A percentile compares a stretch with the other conserved stretches of the same genome.
Evolutionary conservation across 257 asterid genomes (phyloP).

Genomic region (Ilex aquifolium): DNA sequence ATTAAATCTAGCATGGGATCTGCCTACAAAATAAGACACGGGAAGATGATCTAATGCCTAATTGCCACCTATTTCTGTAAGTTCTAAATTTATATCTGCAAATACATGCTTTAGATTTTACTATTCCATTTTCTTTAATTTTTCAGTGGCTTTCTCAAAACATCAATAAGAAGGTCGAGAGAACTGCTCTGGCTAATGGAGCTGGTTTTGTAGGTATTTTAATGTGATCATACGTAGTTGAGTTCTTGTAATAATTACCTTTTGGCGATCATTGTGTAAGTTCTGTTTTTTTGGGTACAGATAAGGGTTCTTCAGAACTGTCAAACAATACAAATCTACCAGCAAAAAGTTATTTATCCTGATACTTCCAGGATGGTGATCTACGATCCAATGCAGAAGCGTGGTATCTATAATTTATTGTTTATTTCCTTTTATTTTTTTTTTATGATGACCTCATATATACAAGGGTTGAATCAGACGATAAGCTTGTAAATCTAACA

Average conservation of each 20-base stretch:
- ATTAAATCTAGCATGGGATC: too few relatives aligned
- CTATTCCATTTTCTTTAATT: not conserved
- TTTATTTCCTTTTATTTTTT: not conserved
- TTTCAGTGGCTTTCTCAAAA: conserved; percentile 72
- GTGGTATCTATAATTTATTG: conserved; percentile 39
- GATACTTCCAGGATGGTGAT: conserved; percentile 72
- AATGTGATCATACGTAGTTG: not conserved
- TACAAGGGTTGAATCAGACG: not conserved
- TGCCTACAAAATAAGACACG: too few relatives aligned
- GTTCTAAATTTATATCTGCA: too few relatives aligned
- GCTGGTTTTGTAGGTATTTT: conserved; percentile 41
- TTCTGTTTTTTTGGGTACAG: conserved; percentile 32
- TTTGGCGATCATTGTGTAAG: too few relatives aligned
- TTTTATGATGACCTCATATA: conserved; percentile 6
- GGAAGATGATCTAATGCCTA: too few relatives aligned
- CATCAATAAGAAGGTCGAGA: conserved; percentile 63
- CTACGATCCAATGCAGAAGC: conserved; percentile 55
- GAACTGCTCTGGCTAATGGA: conserved; percentile 45
- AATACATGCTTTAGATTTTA: too few relatives aligned
- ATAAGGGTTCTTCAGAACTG: conserved; percentile 40
- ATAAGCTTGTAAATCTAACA: too few relatives aligned
- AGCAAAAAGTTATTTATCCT: conserved; percentile 68
- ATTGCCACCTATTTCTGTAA: too few relatives aligned
- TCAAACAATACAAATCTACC: conserved; percentile 37
- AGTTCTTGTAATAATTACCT: too few relatives aligned